Evolutionary conservation across 2,329 filamentous ascomycete species (phyloP).

Genomic region (Pseudogymnoascus sp.): DNA sequence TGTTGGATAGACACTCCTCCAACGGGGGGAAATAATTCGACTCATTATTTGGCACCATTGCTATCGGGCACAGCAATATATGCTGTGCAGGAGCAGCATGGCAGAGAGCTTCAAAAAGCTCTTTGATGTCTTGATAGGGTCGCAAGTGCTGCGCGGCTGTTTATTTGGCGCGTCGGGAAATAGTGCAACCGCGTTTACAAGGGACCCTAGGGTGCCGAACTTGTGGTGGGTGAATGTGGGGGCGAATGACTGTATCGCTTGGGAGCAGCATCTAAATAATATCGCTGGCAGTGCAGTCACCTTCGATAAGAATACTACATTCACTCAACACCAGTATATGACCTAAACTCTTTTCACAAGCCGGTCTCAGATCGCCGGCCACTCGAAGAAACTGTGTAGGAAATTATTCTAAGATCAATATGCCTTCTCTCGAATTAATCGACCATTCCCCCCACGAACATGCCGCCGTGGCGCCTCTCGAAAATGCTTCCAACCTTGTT

Average conservation of each 20-base stretch:
- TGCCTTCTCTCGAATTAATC: conserved; percentile 42
- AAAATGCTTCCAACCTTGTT: conserved; percentile 80
- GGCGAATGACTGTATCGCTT: conserved; percentile 1
- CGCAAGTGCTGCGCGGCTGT: conserved; percentile 8
- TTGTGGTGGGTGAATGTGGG: conserved; percentile 1
- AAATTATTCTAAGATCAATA: conserved; percentile 19
- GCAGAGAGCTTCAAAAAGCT: conserved; percentile 23
- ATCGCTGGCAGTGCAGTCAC: not conserved
- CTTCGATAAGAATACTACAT: not conserved
- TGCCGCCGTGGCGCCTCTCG: conserved; percentile 60
- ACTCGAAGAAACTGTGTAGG: not conserved
- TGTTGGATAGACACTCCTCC: conserved; percentile 74
- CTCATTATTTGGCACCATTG: conserved; percentile 65
- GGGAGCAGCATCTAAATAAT: not conserved
- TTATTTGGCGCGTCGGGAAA: conserved; percentile 10
- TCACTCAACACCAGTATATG: conserved; percentile 4
- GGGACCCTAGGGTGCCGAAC: not conserved
- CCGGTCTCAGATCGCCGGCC: not conserved
- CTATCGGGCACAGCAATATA: conserved; percentile 40
- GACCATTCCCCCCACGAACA: conserved; percentile 88
- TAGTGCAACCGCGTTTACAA: conserved; percentile 5
- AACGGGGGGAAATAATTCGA: conserved; percentile 73
- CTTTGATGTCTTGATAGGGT: conserved; percentile 7
- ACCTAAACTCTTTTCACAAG: not conserved
- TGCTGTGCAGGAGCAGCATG: conserved; percentile 18